Evolutionary conservation across 257 asterid species (phyloP), one percentile per base, ranked within the genome.

Genomic region (Primulina eburnea): DNA sequence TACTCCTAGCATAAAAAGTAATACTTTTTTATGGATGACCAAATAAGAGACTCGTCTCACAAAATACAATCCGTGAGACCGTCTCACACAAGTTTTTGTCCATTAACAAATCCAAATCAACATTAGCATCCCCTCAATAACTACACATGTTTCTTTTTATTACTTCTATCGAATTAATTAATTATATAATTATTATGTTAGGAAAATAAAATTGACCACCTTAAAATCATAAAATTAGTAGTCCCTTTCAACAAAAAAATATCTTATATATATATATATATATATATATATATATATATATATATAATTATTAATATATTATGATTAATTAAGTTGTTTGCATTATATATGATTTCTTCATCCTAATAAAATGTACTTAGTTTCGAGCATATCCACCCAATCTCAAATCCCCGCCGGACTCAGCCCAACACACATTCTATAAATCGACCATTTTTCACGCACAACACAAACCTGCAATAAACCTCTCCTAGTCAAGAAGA

Each of bases 51-150:
- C n/a, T n/a, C n/a, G n/a, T n/a, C n/a, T n/a, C n/a, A n/a, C n/a
- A n/a, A n/a, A n/a, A n/a, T n/a, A n/a, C n/a, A n/a, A n/a, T n/a
- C n/a, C n/a, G n/a, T n/a, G n/a, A n/a, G n/a, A n/a, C n/a, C n/a
- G n/a, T n/a, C n/a, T n/a, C n/a, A n/a, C n/a, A n/a, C n/a, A n/a
- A n/a, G n/a, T n/a, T n/a, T n/a, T n/a, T n/a, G n/a, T n/a, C n/a
- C n/a, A n/a, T n/a, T n/a, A n/a, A 64, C 21, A 33, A 37, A 20
- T 20, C 71, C 74, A 73, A 67, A 78, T 82, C 82, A 76, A 76
- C 78, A 71, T 33, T 76, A 12, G 52, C 56, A 72, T 66, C 72
- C 37, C 78, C 62, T 21, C 68, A 8, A 50, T 50, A 50, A 20
- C 56, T 16, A 50, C 56, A 1, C 56, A 5, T 50, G 20, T 47